These are phyloP conservation scores for Cylindrotheca fusiformis DNA, from an alignment of 108 stramenopile species.

Conservation along the genomic window DNA sequence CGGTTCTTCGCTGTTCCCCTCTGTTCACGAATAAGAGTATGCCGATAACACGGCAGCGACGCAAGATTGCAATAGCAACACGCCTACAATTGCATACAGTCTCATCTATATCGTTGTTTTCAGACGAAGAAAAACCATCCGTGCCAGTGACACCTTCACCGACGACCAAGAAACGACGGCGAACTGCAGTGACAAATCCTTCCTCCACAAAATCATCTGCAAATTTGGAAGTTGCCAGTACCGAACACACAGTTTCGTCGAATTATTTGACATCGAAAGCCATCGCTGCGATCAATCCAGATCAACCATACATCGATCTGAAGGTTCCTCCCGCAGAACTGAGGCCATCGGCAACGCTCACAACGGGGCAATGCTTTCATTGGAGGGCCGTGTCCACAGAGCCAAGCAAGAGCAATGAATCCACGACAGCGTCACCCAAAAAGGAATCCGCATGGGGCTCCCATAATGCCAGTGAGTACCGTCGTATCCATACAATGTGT, in stretches of 20 bases:
- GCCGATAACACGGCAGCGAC: background rate
- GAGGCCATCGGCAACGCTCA: conserved; percentile 76
- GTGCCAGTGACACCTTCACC: background rate
- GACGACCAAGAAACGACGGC: background rate
- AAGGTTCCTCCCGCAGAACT: conserved; percentile 67
- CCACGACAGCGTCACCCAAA: background rate
- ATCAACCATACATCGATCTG: conserved; percentile 47
- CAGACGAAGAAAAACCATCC: background rate
- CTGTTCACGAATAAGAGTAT: background rate
- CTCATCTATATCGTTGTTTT: background rate
- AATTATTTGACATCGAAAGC: background rate
- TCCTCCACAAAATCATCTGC: background rate
- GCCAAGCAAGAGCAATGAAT: background rate
- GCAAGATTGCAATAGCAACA: background rate
- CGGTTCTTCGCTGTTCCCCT: background rate
- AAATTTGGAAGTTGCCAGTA: background rate
- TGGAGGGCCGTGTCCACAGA: conserved; percentile 57
- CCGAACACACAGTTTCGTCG: background rate
- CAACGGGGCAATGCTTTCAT: conserved; percentile 84
- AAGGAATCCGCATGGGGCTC: conserved; percentile 76
- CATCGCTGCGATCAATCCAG: conserved; percentile 20
- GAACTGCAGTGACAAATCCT: background rate
- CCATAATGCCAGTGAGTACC: conserved; percentile 55
- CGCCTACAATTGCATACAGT: background rate
- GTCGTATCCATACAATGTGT: too few species aligned